Evolutionary conservation across 1,284 basidiomycete species (phyloP).

Genomic region (Sporisorium exsertum): DNA sequence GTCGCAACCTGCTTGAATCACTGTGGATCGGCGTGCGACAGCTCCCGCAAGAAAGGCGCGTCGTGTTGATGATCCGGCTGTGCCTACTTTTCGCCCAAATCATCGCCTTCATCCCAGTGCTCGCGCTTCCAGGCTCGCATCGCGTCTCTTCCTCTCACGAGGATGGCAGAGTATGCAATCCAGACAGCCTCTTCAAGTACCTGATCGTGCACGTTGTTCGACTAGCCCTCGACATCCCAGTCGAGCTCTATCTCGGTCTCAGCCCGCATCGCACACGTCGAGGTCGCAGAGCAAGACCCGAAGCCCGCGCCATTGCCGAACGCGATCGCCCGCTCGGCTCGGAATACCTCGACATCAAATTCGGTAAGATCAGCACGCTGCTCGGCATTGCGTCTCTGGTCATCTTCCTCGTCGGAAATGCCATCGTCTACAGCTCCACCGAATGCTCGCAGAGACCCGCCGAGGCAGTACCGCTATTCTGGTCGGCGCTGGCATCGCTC

Average conservation of each 20-base stretch:
- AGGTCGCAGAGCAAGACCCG: slow-evolving; percentile 41
- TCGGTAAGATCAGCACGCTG: slow-evolving; percentile 47
- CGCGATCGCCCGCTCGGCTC: slow-evolving; percentile 48
- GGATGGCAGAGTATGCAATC: slow-evolving; percentile 37
- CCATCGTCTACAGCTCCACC: slow-evolving; percentile 53
- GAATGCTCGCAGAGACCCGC: slow-evolving; percentile 57
- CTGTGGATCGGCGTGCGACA: slow-evolving; percentile 38
- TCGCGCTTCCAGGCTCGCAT: slow-evolving; percentile 32
- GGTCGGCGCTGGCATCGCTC: slow-evolving; percentile 48
- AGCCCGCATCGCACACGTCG: slow-evolving; percentile 54
- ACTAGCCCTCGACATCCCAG: slow-evolving; percentile 45
- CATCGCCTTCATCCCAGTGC: slow-evolving; percentile 37
- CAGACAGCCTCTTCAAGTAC: slow-evolving; percentile 58
- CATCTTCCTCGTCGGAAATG: slow-evolving; percentile 62
- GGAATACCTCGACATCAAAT: slow-evolving; percentile 46
- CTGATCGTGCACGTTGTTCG: slow-evolving; percentile 54
- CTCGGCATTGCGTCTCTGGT: slow-evolving; percentile 52
- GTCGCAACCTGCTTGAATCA: slow-evolving; percentile 44
- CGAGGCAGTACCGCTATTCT: slow-evolving; percentile 54
- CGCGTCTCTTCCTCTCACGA: slow-evolving; percentile 26
- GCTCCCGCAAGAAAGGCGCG: slow-evolving; percentile 39
- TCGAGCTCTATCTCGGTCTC: slow-evolving; percentile 59
- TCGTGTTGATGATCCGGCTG: slow-evolving; percentile 39
- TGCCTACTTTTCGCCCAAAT: slow-evolving; percentile 43
- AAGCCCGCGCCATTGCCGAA: slow-evolving; percentile 49